Evolutionary conservation across 2,329 filamentous ascomycete genomes (phyloP), one percentile per base, ranked within the genome.

Genomic region (Pseudocercospora macadamiae): DNA sequence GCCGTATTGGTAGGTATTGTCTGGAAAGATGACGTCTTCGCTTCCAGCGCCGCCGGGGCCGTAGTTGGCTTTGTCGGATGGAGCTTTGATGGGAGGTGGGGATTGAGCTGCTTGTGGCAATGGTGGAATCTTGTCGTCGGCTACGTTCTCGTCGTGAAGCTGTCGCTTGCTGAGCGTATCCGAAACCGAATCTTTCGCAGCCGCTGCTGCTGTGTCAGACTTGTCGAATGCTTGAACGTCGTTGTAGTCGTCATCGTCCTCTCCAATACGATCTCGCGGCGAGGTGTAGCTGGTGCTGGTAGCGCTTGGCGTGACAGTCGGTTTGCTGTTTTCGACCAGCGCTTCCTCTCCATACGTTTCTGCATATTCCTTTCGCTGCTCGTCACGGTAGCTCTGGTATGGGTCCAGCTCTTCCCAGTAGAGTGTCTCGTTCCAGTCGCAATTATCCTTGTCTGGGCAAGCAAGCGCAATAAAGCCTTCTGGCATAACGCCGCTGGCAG

Each of bases 401-500:
- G 72, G 72, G 54, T 74, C 73, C 5, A 80, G 70, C 23, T 74
- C 73, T 14, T 76, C 73, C 68, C 76, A 79, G 66, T 77, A 80
- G 52, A 62, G 67, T 25, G 71, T 76, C 51, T 77, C 68, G 54
- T 75, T 73, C 78, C 78, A 82, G 3, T 64, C 64, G 61, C 79
- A 81, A 34, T 66, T 60, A 12, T 73, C 72, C 30, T 70, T 64
- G 16, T 73, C 69, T 12, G 77, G 72, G 59, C 82, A 85, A 1
- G 70, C 75, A 2, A 80, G 68, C 1, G 76, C 70, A 4, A 72
- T 67, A 59, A 80, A 79, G 0, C 71, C 69, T 62, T 85, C 83
- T 0, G 83, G 82, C 82, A 84, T 84, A 60, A 85, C 81, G 1
- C 81, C 81, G 2, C 76, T 76, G 0, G 75, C 74, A 54, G 77